Conservation (phyloP, 768 basidiomycete genomes). For the Tricholoma sp. region DNA sequence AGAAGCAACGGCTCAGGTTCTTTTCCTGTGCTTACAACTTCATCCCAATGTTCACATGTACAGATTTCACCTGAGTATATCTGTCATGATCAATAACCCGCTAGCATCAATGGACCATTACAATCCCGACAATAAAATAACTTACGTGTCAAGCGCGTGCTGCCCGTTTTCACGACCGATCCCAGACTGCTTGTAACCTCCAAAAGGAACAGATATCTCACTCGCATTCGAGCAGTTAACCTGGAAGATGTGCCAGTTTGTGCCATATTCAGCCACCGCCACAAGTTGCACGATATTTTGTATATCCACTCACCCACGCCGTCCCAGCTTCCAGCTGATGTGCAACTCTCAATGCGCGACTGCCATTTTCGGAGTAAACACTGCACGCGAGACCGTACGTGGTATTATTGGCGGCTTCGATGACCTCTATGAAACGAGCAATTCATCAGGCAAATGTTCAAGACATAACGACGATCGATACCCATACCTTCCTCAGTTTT, state of each 20-base stretch:
- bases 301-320: constrained; percentile 2
- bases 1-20: no score
- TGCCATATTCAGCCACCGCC: not conserved
- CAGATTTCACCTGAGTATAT: constrained; percentile 2
- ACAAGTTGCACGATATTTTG: not conserved
- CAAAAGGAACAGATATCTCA: constrained; percentile 63
- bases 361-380: constrained; percentile 14
- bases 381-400: constrained; percentile 10
- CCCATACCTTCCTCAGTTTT: constrained; percentile 40
- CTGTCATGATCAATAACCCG: not conserved
- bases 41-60: not conserved
- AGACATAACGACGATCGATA: not conserved
- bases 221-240: not conserved
- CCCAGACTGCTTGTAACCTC: constrained; percentile 81
- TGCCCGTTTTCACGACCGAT: constrained; percentile 79
- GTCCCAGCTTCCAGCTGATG: constrained; percentile 15
- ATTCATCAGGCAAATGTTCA: constrained; percentile 18
- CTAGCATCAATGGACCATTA: not conserved
- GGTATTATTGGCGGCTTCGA: constrained; percentile 15
- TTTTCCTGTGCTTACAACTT: no score
- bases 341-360: constrained; percentile 11
- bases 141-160: constrained; percentile 62
- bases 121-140: constrained; percentile 2
- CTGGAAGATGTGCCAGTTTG: not conserved
- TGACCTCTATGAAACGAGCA: constrained; percentile 9